A percentile compares a stretch with the other conserved stretches of the same genome.
Conservation (phyloP, 2,329 filamentous ascomycete species). For the Trichoderma brevicompactum region DNA sequence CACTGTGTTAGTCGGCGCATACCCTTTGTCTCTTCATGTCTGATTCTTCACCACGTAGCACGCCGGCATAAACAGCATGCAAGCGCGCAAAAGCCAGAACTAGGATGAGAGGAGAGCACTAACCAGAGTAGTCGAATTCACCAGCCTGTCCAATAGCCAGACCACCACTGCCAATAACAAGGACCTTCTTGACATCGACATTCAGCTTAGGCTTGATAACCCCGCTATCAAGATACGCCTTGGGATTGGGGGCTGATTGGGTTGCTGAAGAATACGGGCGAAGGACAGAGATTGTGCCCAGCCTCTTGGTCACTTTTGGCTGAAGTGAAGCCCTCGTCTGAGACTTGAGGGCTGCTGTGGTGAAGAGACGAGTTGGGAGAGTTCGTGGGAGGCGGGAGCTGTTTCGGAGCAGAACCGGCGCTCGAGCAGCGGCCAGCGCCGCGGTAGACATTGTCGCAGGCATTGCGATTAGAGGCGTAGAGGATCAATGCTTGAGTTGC, state of each 20-base stretch:
- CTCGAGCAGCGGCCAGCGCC: slow-evolving; percentile 56
- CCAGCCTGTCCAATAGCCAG: slow-evolving; percentile 96
- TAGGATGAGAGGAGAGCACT: slow-evolving; percentile 41
- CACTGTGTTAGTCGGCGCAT: background rate
- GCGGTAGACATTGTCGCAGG: slow-evolving; percentile 45
- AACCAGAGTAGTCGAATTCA: slow-evolving; percentile 98
- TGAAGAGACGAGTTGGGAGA: slow-evolving; percentile 52
- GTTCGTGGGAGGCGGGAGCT: slow-evolving; percentile 54
- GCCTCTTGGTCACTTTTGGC: slow-evolving; percentile 47
- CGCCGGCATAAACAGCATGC: background rate
- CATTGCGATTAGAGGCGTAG: slow-evolving; percentile 42
- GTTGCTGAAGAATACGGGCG: slow-evolving; percentile 50
- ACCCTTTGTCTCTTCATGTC: background rate
- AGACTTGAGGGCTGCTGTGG: slow-evolving; percentile 43
- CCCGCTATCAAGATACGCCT: slow-evolving; percentile 88
- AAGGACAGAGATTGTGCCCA: slow-evolving; percentile 52
- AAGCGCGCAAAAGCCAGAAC: background rate
- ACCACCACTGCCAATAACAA: slow-evolving; percentile 94
- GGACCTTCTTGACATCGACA: slow-evolving; percentile 93
- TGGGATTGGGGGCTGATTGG: slow-evolving; percentile 76
- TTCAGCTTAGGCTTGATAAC: slow-evolving; percentile 78
- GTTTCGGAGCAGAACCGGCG: slow-evolving; percentile 62
- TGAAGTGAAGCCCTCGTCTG: slow-evolving; percentile 42
- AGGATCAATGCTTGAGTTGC: slow-evolving; percentile 44
- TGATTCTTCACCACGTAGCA: background rate